Evolutionary conservation across 805 yeast species (phyloP).

Genomic region (Myxozyma geophila): DNA sequence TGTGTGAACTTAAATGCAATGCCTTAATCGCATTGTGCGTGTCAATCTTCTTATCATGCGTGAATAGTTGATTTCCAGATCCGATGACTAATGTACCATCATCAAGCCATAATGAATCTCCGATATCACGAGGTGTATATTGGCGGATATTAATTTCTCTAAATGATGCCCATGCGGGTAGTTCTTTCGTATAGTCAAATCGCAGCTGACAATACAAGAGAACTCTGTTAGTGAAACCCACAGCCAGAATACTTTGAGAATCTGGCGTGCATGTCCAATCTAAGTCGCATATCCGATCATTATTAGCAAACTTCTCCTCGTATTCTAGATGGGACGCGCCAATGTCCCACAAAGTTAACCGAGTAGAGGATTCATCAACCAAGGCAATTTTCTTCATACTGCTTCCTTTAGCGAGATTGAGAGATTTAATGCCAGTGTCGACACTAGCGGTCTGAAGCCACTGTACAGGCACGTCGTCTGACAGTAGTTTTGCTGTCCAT

Average conservation of each 20-base stretch:
- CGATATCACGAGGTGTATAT: constrained; percentile 77
- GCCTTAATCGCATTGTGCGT: constrained; percentile 56
- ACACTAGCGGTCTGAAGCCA: constrained; percentile 62
- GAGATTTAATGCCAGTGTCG: constrained; percentile 59
- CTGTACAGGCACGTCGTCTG: constrained; percentile 7
- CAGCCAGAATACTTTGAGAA: constrained; percentile 73
- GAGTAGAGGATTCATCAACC: constrained; percentile 57
- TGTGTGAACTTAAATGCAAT: constrained; percentile 61
- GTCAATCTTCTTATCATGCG: constrained; percentile 73
- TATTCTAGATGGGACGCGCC: constrained; percentile 59
- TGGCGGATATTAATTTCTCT: constrained; percentile 70
- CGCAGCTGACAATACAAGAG: constrained; percentile 78
- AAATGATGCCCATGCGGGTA: constrained; percentile 77
- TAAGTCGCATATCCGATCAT: constrained; percentile 59
- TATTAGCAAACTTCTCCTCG: constrained; percentile 49
- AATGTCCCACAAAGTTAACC: constrained; percentile 80
- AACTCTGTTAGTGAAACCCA: constrained; percentile 71
- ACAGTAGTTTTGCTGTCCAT: constrained; percentile 50
- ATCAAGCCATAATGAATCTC: constrained; percentile 86
- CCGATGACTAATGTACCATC: constrained; percentile 82
- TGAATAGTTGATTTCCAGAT: constrained; percentile 85
- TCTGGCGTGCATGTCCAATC: constrained; percentile 83
- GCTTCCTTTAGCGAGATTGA: constrained; percentile 69
- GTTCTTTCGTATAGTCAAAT: constrained; percentile 82
- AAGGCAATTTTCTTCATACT: constrained; percentile 77